A percentile compares a stretch with the other conserved stretches of the same genome.
These are phyloP conservation scores for Acacia confusa DNA, from an alignment of 306 rosid genomes.

Conservation along the genomic window DNA sequence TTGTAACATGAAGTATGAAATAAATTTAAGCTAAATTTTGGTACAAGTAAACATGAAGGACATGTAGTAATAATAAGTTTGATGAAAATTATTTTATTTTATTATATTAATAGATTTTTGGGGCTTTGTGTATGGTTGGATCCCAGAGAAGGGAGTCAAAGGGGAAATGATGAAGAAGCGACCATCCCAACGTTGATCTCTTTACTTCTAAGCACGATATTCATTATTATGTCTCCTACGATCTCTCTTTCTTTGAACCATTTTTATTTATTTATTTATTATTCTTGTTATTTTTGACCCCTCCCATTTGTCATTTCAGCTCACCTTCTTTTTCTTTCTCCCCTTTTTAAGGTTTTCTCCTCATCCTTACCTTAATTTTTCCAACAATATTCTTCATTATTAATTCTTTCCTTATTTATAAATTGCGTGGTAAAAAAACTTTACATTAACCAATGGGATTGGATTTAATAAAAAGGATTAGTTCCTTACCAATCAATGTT, in stretches of 20 bases:
- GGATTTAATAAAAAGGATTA: too few relatives aligned
- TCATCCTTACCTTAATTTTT: neutral
- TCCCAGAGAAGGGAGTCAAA: slow-evolving; percentile 37
- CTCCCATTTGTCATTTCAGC: neutral
- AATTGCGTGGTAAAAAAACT: too few relatives aligned
- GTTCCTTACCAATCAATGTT: too few relatives aligned
- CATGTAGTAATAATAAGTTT: too few relatives aligned
- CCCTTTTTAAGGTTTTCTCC: neutral
- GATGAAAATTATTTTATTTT: neutral
- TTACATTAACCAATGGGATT: too few relatives aligned
- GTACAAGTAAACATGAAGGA: too few relatives aligned
- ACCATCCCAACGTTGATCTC: slow-evolving; percentile 40
- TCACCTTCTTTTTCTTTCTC: too few relatives aligned
- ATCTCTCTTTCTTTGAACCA: neutral
- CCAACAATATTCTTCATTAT: too few relatives aligned
- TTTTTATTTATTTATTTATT: neutral
- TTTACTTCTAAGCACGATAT: neutral
- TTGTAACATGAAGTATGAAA: too few relatives aligned
- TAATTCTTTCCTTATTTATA: too few relatives aligned
- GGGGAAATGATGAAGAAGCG: slow-evolving; percentile 39
- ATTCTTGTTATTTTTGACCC: neutral
- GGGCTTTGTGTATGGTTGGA: neutral
- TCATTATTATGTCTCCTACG: neutral
- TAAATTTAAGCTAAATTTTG: too few relatives aligned
- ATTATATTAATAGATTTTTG: neutral